phyloP scores from a whole-genome alignment of 2,329 filamentous ascomycete genomes.

The Coniochaeta sp. region DNA sequence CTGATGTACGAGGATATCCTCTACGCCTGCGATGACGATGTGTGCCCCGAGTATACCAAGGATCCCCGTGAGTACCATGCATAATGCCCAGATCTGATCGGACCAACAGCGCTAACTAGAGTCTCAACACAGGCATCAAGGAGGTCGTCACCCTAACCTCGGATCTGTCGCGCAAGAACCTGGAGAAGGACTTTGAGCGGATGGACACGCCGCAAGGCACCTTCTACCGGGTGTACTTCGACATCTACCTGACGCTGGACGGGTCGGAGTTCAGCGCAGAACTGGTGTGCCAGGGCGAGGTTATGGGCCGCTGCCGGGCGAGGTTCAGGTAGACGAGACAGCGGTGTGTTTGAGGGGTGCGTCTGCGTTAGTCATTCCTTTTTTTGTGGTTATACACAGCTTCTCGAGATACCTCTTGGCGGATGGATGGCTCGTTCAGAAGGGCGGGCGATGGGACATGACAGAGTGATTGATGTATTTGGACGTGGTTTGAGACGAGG shows the following conservation, averaged over 20 bases:
- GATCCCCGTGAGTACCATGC: constrained; percentile 76
- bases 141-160: constrained; percentile 97
- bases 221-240: constrained; percentile 79
- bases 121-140: constrained; percentile 77
- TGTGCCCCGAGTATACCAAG: constrained; percentile 97
- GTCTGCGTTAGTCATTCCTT: not conserved
- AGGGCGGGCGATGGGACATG: not conserved
- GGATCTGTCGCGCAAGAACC: constrained; percentile 92
- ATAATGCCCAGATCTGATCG: not conserved
- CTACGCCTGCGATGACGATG: constrained; percentile 95
- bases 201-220: constrained; percentile 98
- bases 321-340: constrained; percentile 59
- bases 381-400: not conserved
- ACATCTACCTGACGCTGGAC: constrained; percentile 86
- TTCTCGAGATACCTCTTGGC: constrained; percentile 3
- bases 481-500: not conserved
- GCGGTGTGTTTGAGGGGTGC: not conserved
- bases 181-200: constrained; percentile 98
- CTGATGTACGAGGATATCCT: constrained; percentile 99
- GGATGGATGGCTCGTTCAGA: not conserved
- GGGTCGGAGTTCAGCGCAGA: constrained; percentile 98
- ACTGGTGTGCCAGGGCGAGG: constrained; percentile 96
- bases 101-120: constrained; percentile 16
- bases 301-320: constrained; percentile 94
- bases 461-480: not conserved